Base-by-base conservation (phyloP, 139 green algal species). In the Ostreobium quekettii region DNA sequence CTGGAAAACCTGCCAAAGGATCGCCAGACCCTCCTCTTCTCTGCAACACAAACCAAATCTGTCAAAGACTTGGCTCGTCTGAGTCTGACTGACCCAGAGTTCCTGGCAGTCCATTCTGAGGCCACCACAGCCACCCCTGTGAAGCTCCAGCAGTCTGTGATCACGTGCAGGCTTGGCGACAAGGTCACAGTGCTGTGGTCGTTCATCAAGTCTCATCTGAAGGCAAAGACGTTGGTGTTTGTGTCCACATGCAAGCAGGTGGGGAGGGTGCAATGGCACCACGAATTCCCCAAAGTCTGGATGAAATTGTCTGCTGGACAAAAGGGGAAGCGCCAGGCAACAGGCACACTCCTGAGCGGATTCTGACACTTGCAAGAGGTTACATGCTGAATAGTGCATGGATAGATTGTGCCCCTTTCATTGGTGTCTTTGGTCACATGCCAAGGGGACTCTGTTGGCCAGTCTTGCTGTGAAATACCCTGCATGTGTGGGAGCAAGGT, bases 191-290 rank as follows among this genome's bases (percentile, higher is more conserved):
- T 94, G 57, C 68, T 98, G 48, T 98, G 92, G 93, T 86, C 80
- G 33, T 99, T 99, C 80, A 84, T 99, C 38, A 91, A 90, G 66
- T 84, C 86, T 1, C 94, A 99, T 75, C 75, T 96, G 30, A 86
- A 85, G 59, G 74, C 76, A 39, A 76, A 93, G 62, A 90, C 80
- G 3, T 87, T 99, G 38, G 79, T 98, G 4, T 99, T 99, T 71
- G 66, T 97, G 3, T 91, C 84, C 36, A 97, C 88, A 1, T 98
- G 94, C 88, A 99, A 98, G 77, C 94, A 98, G 78, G 86, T 87
- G 59, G 1, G 74, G 2, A n/a, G n/a, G n/a, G 19, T n/a, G n/a
- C n/a, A n/a, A n/a, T n/a, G n/a, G n/a, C n/a, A n/a, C n/a, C n/a
- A n/a, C n/a, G n/a, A 15, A 15, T 47, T 19, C 26, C 26, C 57